These are phyloP conservation scores for Arabidopsis lyrata DNA, from an alignment of 441 rosid genomes.

Conservation along the genomic window DNA sequence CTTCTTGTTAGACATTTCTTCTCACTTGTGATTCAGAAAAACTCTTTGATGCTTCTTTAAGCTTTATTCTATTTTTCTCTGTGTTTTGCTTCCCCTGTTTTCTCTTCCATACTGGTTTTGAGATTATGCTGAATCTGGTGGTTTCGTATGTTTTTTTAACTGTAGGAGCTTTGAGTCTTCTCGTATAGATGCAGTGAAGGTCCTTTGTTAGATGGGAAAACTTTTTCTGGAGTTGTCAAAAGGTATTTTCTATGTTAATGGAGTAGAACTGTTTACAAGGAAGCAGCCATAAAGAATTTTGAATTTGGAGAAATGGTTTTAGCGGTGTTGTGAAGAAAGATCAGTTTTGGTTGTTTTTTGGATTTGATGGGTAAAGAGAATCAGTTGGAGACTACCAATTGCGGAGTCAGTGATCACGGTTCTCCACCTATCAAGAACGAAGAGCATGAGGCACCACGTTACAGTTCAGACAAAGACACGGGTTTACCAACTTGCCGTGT, in stretches of 20 bases:
- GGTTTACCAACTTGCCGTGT: slow-evolving; percentile 87
- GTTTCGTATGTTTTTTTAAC: slow-evolving; percentile 16
- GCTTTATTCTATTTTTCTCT: slow-evolving; percentile 14
- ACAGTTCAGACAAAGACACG: slow-evolving; percentile 75
- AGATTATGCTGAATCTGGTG: slow-evolving; percentile 6
- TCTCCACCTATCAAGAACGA: slow-evolving; percentile 51
- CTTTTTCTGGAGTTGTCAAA: slow-evolving; percentile 22
- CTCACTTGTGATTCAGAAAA: neutral
- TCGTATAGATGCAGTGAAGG: slow-evolving; percentile 8
- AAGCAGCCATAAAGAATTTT: neutral
- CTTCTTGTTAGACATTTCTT: slow-evolving; percentile 26
- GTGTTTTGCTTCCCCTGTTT: slow-evolving; percentile 7
- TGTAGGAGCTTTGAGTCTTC: slow-evolving; percentile 38
- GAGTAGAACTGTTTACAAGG: slow-evolving; percentile 4
- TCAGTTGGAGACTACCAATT: slow-evolving; percentile 47
- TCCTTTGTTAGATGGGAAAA: slow-evolving; percentile 4
- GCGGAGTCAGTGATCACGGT: slow-evolving; percentile 54
- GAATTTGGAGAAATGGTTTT: slow-evolving; percentile 26
- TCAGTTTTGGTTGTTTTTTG: slow-evolving; percentile 36
- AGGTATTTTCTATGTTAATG: slow-evolving; percentile 16
- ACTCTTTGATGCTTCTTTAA: slow-evolving; percentile 27
- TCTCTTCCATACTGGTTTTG: neutral
- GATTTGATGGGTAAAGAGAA: slow-evolving; percentile 71
- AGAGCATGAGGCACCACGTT: slow-evolving; percentile 53
- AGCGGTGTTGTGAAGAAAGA: slow-evolving; percentile 13